Base-by-base conservation (phyloP, 176 grass and related monocot genomes). In the Lolium rigidum region DNA sequence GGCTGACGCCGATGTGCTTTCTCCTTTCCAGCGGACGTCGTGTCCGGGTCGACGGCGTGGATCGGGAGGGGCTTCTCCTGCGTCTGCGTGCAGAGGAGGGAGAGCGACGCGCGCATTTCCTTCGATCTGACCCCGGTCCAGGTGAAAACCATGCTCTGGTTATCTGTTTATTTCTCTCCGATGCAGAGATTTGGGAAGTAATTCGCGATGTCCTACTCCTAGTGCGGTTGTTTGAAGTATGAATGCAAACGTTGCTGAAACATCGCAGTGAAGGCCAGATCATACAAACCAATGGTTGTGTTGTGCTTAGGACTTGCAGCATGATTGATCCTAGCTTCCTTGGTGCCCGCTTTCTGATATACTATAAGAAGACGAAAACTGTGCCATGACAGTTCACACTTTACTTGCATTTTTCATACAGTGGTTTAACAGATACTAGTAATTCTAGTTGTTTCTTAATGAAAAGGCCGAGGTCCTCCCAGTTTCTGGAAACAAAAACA, bases 11-110 rank as follows among this genome's bases (percentile, higher is more conserved):
- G 57, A 80, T 50, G 75, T 7, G 6, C 8, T 43, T 31, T n/a
- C 6, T 16, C 46, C 3, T 16, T 28, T 82, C 7, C 52, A 92
- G 96, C 81, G 87, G 93, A 98, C 38, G 90, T 86, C 15, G 94
- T 96, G 73, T 87, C 94, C 37, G 97, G 97, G 80, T 94, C 94
- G 81, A 90, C 88, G 38, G 97, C 97, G 86, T 98, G 97, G 97
- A 83, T 98, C 89, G 97, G 97, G 79, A 94, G 80, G 89, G 96
- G 96, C 5, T 87, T 98, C 58, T 92, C 96, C 58, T 95, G 96
- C 84, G 96, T 98, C 88, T 95, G 96, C 82, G 93, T 92, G 85
- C 96, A 95, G 84, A 88, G 91, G 87, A 94, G 91, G 90, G 93
- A 98, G 31, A 92, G 78, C 76, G 92, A 98, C 61, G 78, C 88